Evolutionary conservation across 2,329 filamentous ascomycete genomes (phyloP).

Genomic region (Colletotrichum lentis): DNA sequence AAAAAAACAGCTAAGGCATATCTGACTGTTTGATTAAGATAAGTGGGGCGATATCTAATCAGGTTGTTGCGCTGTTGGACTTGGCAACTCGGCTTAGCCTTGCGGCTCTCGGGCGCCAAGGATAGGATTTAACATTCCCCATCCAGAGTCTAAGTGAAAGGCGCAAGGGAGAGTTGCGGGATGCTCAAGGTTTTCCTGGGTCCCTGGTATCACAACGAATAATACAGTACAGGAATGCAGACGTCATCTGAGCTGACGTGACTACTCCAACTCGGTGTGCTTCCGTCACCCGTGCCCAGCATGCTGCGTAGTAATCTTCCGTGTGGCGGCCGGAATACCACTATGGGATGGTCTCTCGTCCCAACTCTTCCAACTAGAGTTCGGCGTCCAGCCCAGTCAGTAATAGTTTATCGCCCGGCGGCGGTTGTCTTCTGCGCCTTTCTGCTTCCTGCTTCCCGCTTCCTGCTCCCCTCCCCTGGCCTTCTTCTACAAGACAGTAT

Average conservation of each 20-base stretch:
- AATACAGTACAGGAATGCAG: conserved; percentile 2
- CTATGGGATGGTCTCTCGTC: neutral
- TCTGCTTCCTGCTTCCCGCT: too few species aligned
- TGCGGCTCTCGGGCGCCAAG: conserved; percentile 29
- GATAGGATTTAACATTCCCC: too few species aligned
- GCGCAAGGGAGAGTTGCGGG: neutral
- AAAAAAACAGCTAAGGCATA: too few species aligned
- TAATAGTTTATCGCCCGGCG: neutral
- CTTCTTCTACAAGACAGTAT: neutral
- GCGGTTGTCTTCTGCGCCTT: conserved; percentile 12
- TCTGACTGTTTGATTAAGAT: too few species aligned
- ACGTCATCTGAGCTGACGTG: conserved; percentile 8
- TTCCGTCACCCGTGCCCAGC: neutral
- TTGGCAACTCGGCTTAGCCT: conserved; percentile 27
- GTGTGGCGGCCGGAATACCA: neutral
- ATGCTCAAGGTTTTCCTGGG: conserved; percentile 1
- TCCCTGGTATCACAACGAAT: neutral
- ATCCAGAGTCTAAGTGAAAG: neutral
- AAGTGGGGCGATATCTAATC: too few species aligned
- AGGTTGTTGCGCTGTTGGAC: too few species aligned
- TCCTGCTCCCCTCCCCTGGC: neutral
- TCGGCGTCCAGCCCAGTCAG: neutral
- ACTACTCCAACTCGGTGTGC: conserved; percentile 8
- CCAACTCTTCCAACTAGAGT: conserved; percentile 3
- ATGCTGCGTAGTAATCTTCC: neutral